phyloP scores from a whole-genome alignment of 1,284 basidiomycete species.

The Ustilago cynodontis region DNA sequence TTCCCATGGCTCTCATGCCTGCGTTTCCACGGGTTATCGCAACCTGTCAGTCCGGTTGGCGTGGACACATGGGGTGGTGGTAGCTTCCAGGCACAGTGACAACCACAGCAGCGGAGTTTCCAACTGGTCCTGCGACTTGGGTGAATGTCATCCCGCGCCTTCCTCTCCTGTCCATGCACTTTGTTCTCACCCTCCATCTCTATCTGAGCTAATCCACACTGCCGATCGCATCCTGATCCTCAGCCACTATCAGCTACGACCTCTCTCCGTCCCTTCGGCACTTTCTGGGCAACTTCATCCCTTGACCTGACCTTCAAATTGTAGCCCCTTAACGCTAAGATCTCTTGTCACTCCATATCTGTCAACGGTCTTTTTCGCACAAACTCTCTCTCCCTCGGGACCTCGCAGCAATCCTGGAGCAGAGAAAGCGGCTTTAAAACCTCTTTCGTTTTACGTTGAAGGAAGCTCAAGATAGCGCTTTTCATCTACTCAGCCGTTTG shows the following conservation, averaged over 20 bases:
- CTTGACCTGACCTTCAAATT: background rate
- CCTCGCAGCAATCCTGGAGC: background rate
- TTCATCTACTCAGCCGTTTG: background rate
- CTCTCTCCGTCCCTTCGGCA: background rate
- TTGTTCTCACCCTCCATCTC: background rate
- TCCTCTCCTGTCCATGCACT: background rate
- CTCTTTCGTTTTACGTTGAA: background rate
- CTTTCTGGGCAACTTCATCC: background rate
- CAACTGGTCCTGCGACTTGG: background rate
- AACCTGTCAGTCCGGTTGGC: background rate
- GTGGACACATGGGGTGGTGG: background rate
- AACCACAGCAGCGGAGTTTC: slow-evolving; percentile 5
- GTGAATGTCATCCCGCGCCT: slow-evolving; percentile 5
- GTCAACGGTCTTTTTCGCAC: background rate
- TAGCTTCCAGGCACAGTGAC: background rate
- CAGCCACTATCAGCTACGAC: background rate
- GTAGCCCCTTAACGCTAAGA: background rate
- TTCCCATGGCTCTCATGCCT: background rate
- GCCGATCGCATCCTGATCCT: background rate
- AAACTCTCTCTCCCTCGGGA: background rate
- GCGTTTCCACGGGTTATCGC: background rate
- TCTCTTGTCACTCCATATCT: no score
- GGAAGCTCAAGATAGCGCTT: background rate
- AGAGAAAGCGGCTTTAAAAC: background rate
- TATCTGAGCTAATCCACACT: background rate